Conservation (phyloP, 2,329 filamentous ascomycete species). For the Microthyrium microscopicum region DNA sequence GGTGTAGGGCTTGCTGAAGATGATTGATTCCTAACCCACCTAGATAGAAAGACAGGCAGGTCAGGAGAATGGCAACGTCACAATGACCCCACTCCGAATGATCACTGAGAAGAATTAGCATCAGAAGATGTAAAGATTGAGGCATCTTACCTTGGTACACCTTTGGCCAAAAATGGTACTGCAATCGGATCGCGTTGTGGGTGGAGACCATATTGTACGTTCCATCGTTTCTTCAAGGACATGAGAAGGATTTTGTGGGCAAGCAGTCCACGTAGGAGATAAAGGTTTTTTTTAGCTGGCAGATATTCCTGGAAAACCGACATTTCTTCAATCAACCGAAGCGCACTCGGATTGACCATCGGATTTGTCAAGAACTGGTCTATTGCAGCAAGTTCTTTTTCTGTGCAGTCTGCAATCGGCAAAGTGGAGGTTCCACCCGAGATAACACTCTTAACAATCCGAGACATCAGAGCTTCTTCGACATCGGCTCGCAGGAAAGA, state of each 20-base stretch:
- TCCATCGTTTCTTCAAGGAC: conserved; percentile 46
- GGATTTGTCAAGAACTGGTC: conserved; percentile 9
- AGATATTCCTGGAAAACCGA: conserved; percentile 7
- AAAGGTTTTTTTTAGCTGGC: conserved; percentile 20
- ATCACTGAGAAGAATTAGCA: conserved; percentile 41
- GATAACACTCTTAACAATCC: conserved; percentile 13
- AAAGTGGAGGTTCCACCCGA: conserved; percentile 9
- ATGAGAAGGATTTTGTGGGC: conserved; percentile 42
- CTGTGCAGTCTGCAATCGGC: conserved; percentile 6
- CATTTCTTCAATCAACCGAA: neutral
- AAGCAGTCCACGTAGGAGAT: conserved; percentile 47
- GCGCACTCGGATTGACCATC: conserved; percentile 3
- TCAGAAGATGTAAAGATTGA: conserved; percentile 12
- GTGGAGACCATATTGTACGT: conserved; percentile 40
- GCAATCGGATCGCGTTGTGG: conserved; percentile 39
- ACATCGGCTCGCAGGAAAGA: conserved; percentile 29
- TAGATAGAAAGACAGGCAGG: conserved; percentile 52
- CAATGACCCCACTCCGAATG: conserved; percentile 54
- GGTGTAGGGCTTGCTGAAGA: conserved; percentile 26
- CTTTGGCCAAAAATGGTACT: conserved; percentile 52
- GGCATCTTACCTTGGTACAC: too few relatives aligned
- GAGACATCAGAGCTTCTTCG: conserved; percentile 9
- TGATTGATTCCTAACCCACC: conserved; percentile 22
- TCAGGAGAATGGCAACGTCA: conserved; percentile 48
- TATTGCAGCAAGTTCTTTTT: conserved; percentile 1